These are phyloP conservation scores for Chalara sp. DNA, from an alignment of 2,329 filamentous ascomycete genomes.

Conservation along the genomic window DNA sequence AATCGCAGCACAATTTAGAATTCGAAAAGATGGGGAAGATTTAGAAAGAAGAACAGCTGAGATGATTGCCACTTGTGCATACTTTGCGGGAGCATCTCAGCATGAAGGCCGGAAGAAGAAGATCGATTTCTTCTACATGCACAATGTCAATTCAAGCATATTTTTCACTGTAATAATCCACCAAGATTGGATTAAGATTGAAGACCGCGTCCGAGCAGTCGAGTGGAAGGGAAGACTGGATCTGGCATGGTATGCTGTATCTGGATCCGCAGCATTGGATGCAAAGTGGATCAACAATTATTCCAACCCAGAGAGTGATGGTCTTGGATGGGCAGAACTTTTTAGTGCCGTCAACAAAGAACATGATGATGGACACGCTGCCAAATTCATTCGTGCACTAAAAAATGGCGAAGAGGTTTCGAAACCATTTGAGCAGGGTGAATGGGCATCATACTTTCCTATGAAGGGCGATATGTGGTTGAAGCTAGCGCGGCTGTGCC, in stretches of 20 bases:
- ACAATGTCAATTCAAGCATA: slow-evolving; percentile 61
- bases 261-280: slow-evolving; percentile 54
- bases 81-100: slow-evolving; percentile 43
- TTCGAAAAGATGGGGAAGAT: slow-evolving; percentile 25
- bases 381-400: neutral
- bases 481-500: neutral
- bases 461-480: neutral
- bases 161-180: slow-evolving; percentile 65
- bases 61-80: slow-evolving; percentile 60
- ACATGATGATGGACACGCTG: slow-evolving; percentile 13
- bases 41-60: slow-evolving; percentile 45
- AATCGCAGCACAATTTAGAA: slow-evolving; percentile 49
- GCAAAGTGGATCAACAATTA: slow-evolving; percentile 54
- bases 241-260: slow-evolving; percentile 63
- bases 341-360: slow-evolving; percentile 38
- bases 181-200: slow-evolving; percentile 51
- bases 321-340: slow-evolving; percentile 27
- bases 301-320: slow-evolving; percentile 32
- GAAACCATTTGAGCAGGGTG: neutral
- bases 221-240: slow-evolving; percentile 77
- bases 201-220: slow-evolving; percentile 60
- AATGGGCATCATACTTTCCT: neutral
- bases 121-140: slow-evolving; percentile 60
- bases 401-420: neutral
- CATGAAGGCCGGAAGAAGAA: slow-evolving; percentile 55